A percentile compares a stretch with the other conserved stretches of the same genome.
Evolutionary conservation across 257 asterid genomes (phyloP).

Genomic region (Nicotiana undulata): DNA sequence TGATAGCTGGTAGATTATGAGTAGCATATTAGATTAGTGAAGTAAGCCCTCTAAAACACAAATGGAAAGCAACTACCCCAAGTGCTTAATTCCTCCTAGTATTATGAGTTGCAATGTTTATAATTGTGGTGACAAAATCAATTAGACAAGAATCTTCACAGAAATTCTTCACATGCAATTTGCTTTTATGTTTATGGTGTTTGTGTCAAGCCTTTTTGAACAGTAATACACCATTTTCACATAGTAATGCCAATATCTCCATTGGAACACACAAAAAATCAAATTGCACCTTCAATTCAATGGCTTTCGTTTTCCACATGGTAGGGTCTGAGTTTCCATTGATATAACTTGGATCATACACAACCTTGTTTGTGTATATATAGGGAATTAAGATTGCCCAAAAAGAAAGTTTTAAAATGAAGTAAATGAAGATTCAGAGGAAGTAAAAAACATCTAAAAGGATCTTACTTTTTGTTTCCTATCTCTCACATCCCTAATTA

Average conservation of each 20-base stretch:
- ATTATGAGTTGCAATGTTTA: no score
- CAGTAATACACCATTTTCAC: neutral
- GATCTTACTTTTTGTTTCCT: neutral
- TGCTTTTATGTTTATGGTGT: neutral
- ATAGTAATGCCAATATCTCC: neutral
- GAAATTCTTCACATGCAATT: conserved; percentile 6
- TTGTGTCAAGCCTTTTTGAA: neutral
- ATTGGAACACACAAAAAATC: conserved; percentile 1
- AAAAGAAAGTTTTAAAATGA: neutral
- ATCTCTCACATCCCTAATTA: neutral
- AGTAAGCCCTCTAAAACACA: neutral
- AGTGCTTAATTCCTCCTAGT: no score
- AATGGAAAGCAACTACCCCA: neutral
- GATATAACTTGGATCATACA: neutral
- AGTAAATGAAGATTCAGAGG: neutral
- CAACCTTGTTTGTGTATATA: neutral
- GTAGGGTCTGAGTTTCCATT: neutral
- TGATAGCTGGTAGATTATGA: neutral
- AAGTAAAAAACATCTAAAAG: neutral
- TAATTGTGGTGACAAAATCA: neutral
- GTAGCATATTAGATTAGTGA: neutral
- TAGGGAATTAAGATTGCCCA: neutral
- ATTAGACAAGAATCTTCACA: conserved; percentile 13
- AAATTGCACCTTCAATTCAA: neutral
- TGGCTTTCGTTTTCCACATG: conserved; percentile 12